Evolutionary conservation across 768 basidiomycete genomes (phyloP), one percentile per base, ranked within the genome.

Genomic region (Termitomyces sp.): DNA sequence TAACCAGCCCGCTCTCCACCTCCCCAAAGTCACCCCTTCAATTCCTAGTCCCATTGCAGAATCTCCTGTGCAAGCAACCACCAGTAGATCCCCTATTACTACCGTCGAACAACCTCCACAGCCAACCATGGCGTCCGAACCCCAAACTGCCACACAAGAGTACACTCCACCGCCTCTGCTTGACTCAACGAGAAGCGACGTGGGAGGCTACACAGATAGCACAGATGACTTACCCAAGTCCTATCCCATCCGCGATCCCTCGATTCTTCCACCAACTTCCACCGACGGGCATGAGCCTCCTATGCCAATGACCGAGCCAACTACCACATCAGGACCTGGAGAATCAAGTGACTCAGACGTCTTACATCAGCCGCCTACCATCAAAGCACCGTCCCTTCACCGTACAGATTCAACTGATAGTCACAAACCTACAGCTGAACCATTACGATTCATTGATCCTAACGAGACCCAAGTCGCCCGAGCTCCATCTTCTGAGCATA

Each of bases 21-120:
- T 32, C 32, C 32, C 74, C 13, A 58, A 52, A 49, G 67, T 33
- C 59, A 63, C 14, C 57, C 64, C 4, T 58, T 66, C 13, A 49
- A 66, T 30, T 13, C 85, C 86, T 12, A 86, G 84, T 61, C 87
- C 89, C 3, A 88, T 91, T 59, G 77, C 82, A 1, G 89, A 91
- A 67, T 88, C 86, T 2, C 87, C 88, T 32, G 79, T 78, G 8
- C 79, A 85, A 28, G 85, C 86, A 64, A 79, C 76, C 9, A 82
- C 77, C 20, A 20, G 2, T 3, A 40, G 14, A 79, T 74, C 3
- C 61, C 74, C 33, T 63, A 66, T 72, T 33, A 59, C 66, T 7
- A 66, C 66, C 4, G 55, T 68, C 23, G 78, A 71, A 0, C 75
- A 75, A 32, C 82, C 84, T 26, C 80, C 81, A 38, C 74, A 72